Conservation (phyloP, 2,329 filamentous ascomycete species). For the Epichloe gansuensis region DNA sequence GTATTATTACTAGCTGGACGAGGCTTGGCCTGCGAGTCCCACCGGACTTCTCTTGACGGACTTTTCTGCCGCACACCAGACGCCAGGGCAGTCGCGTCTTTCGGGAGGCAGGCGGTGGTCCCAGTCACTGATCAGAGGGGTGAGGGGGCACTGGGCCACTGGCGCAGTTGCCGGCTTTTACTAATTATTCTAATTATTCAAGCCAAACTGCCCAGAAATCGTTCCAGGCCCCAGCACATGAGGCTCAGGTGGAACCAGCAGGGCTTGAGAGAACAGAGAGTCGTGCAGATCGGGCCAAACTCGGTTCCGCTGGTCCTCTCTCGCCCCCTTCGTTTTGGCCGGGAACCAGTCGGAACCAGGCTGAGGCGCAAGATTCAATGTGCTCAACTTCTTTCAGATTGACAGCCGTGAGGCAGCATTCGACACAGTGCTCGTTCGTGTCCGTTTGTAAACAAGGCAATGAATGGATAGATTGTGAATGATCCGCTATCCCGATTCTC, state of each 20-base stretch:
- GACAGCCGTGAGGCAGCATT: too few relatives aligned
- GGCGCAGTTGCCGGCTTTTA: background rate
- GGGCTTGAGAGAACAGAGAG: slow-evolving; percentile 4
- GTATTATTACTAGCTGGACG: background rate
- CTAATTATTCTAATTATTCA: too few relatives aligned
- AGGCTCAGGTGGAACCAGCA: background rate
- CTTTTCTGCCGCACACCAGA: background rate
- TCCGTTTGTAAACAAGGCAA: too few relatives aligned
- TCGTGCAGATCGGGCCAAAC: slow-evolving; percentile 9
- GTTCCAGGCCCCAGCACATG: background rate
- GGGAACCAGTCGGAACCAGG: too few relatives aligned
- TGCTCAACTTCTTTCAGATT: too few relatives aligned
- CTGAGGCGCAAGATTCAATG: too few relatives aligned
- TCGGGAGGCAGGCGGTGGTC: too few relatives aligned
- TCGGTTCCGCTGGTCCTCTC: slow-evolving; percentile 6
- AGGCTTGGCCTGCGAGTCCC: background rate
- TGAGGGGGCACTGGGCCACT: background rate
- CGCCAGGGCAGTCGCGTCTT: background rate
- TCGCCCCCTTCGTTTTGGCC: background rate
- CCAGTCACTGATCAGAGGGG: background rate
- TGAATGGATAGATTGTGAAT: too few relatives aligned
- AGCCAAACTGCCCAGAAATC: background rate
- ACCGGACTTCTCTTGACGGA: background rate
- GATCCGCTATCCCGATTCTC: too few relatives aligned
- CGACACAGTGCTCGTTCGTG: too few relatives aligned